Evolutionary conservation across 768 basidiomycete genomes (phyloP).

Genomic region (Imleria badia): DNA sequence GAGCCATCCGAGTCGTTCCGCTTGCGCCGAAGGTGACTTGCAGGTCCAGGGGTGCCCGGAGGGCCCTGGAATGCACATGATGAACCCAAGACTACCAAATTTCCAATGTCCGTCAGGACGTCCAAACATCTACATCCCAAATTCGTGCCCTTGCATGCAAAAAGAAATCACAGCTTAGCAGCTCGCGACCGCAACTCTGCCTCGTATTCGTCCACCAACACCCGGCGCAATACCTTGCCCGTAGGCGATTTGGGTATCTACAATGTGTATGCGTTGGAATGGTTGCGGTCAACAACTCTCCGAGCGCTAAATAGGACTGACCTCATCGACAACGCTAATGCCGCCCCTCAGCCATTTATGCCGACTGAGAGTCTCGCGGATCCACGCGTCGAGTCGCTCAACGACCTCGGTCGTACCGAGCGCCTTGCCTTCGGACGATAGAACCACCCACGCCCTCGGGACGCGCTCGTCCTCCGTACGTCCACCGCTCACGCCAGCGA

Average conservation of each 20-base stretch:
- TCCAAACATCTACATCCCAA: no score
- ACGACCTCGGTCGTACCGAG: conserved; percentile 43
- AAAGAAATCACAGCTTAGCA: conserved; percentile 24
- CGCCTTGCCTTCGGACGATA: conserved; percentile 54
- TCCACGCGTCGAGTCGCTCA: conserved; percentile 58
- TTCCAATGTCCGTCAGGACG: no score
- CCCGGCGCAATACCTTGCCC: conserved; percentile 66
- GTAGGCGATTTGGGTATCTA: conserved; percentile 73
- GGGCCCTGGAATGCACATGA: no score
- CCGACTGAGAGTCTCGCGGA: conserved; percentile 60
- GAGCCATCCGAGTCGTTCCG: no score
- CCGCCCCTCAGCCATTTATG: conserved; percentile 81
- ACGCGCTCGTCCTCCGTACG: conserved; percentile 71
- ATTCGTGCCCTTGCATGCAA: no score
- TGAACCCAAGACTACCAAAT: no score
- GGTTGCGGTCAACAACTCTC: neutral
- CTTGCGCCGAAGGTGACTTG: no score
- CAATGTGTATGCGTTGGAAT: no score
- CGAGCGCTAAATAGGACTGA: conserved; percentile 28
- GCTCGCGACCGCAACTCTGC: conserved; percentile 12
- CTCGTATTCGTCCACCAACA: conserved; percentile 61
- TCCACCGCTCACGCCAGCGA: conserved; percentile 73
- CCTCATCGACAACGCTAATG: conserved; percentile 61
- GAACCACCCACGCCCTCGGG: conserved; percentile 77
- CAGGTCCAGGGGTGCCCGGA: no score